phyloP scores from a whole-genome alignment of 2,329 filamentous ascomycete genomes.

The Hymenoscyphus linearis region DNA sequence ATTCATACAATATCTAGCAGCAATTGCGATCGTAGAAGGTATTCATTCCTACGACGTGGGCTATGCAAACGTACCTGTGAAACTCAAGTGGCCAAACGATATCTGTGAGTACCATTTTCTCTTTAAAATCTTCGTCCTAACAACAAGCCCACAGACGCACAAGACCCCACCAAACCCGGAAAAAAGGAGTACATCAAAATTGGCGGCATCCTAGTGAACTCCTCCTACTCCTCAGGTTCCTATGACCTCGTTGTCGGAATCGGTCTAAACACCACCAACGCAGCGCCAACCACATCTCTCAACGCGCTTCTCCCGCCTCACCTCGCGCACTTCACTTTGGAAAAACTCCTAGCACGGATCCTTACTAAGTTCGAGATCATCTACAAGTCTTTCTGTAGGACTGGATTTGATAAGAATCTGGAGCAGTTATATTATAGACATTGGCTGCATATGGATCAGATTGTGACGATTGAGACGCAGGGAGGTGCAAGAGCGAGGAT shows the following conservation, averaged over 20 bases:
- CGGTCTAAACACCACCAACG: conserved; percentile 81
- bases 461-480: conserved; percentile 72
- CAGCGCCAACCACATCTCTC: conserved; percentile 80
- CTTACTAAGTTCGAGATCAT: conserved; percentile 72
- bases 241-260: conserved; percentile 85
- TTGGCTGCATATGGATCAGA: conserved; percentile 79
- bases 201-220: conserved; percentile 88
- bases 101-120: conserved; percentile 53
- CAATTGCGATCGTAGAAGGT: conserved; percentile 79
- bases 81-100: conserved; percentile 97
- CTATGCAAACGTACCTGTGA: conserved; percentile 72
- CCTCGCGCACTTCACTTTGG: conserved; percentile 58
- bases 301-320: conserved; percentile 60
- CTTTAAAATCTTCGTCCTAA: background rate
- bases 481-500: conserved; percentile 71
- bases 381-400: conserved; percentile 67
- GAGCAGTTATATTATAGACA: conserved; percentile 72
- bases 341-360: conserved; percentile 77
- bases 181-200: conserved; percentile 72
- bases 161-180: conserved; percentile 52
- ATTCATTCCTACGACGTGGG: conserved; percentile 73
- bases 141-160: conserved; percentile 45
- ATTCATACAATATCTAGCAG: conserved; percentile 90
- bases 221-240: conserved; percentile 66
- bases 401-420: conserved; percentile 69